Percentiles rank a stretch among this genome's conserved stretches.
These are phyloP conservation scores for Omphalea diandra DNA, from an alignment of 441 rosid genomes.

Conservation along the genomic window DNA sequence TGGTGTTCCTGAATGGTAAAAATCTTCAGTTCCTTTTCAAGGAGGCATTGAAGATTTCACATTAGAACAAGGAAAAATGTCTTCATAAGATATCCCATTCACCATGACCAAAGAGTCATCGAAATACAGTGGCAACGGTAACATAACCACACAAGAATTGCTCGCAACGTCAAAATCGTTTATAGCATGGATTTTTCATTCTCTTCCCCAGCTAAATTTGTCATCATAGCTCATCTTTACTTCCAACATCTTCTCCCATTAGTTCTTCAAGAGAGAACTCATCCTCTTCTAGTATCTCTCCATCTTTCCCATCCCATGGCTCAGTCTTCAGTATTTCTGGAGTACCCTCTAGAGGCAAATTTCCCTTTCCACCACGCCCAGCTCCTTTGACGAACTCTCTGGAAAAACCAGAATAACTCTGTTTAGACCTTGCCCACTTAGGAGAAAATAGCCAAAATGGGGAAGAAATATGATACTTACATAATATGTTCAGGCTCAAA, in stretches of 20 bases:
- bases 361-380: constrained; percentile 92
- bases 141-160: background rate
- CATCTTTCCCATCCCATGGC: constrained; percentile 98
- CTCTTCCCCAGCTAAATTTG: background rate
- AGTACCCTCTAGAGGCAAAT: constrained; percentile 60
- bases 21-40: too few species aligned
- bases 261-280: constrained; percentile 97
- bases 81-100: background rate
- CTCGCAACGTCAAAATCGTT: constrained; percentile 17
- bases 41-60: background rate
- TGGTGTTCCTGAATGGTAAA: too few species aligned
- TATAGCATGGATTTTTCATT: background rate
- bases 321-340: constrained; percentile 58
- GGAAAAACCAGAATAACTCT: constrained; percentile 10
- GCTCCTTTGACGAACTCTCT: constrained; percentile 98
- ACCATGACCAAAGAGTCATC: background rate
- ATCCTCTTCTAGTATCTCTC: constrained; percentile 78
- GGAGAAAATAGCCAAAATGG: background rate
- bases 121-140: background rate
- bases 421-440: constrained; percentile 7
- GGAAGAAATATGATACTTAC: constrained; percentile 44
- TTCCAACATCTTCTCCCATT: constrained; percentile 69
- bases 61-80: background rate
- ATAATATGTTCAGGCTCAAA: constrained; percentile 74
- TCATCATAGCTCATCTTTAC: constrained; percentile 24